These are phyloP conservation scores for Durotheca rogersii DNA, from an alignment of 495 filamentous ascomycete genomes.

Conservation along the genomic window DNA sequence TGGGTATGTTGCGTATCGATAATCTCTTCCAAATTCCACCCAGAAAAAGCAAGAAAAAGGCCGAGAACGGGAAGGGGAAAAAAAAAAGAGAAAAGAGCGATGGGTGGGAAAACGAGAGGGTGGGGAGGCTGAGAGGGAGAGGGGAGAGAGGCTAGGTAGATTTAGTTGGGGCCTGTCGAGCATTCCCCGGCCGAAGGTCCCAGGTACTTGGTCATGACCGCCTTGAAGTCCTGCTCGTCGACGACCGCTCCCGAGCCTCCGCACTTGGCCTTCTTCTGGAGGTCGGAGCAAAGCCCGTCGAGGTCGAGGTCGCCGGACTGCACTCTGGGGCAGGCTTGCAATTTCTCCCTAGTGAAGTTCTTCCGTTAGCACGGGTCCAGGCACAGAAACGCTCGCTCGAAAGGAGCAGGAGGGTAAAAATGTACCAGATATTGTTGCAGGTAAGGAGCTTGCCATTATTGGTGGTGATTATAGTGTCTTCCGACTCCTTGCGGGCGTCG, in stretches of 20 bases:
- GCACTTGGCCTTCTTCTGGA: constrained; percentile 96
- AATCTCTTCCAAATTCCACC: too few relatives aligned
- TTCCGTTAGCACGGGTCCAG: too few relatives aligned
- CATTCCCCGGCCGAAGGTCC: constrained; percentile 20
- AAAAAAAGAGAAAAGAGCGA: neutral
- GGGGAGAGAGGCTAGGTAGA: too few relatives aligned
- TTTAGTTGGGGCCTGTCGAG: neutral
- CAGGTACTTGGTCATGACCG: constrained; percentile 64
- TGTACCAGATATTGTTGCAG: constrained; percentile 93
- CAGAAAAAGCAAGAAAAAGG: too few relatives aligned
- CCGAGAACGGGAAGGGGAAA: neutral
- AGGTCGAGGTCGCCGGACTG: constrained; percentile 87
- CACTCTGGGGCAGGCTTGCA: constrained; percentile 84
- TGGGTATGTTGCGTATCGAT: neutral
- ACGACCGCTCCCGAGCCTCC: constrained; percentile 92
- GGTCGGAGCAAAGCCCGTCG: constrained; percentile 85
- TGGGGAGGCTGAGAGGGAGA: neutral
- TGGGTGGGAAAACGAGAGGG: neutral
- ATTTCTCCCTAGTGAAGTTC: constrained; percentile 82
- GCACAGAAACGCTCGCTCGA: too few relatives aligned
- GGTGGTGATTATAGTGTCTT: constrained; percentile 60
- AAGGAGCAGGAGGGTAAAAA: constrained; percentile 15
- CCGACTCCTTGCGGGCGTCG: constrained; percentile 68
- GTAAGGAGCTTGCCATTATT: constrained; percentile 63
- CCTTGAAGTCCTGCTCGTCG: constrained; percentile 82